Evolutionary conservation across 495 filamentous ascomycete species (phyloP).

Genomic region (Cercophora newfieldiana): DNA sequence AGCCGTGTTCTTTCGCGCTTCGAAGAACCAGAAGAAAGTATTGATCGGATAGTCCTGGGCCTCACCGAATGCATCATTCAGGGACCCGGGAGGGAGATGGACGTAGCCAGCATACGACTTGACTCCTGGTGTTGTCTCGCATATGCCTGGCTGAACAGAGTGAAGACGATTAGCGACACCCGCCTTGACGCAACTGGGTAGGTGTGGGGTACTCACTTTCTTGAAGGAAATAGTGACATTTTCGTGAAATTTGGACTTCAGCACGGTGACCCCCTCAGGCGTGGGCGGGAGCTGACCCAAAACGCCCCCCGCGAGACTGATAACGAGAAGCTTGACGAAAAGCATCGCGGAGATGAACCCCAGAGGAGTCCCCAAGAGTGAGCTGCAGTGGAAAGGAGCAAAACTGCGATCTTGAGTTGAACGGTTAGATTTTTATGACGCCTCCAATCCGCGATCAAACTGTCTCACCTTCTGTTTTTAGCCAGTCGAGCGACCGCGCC

Average conservation of each 20-base stretch:
- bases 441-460: too few relatives aligned
- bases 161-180: neutral
- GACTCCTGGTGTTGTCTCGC: constrained; percentile 53
- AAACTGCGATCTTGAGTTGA: too few relatives aligned
- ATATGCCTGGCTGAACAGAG: constrained; percentile 42
- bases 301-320: too few relatives aligned
- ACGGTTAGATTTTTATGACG: too few relatives aligned
- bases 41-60: constrained; percentile 21
- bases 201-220: constrained; percentile 41
- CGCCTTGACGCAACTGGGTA: neutral
- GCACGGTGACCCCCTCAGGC: constrained; percentile 48
- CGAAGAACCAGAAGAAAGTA: constrained; percentile 57
- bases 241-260: constrained; percentile 57
- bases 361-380: too few relatives aligned
- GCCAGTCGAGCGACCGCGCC: too few relatives aligned
- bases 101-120: constrained; percentile 59
- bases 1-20: constrained; percentile 56
- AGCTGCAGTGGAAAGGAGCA: too few relatives aligned
- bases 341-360: too few relatives aligned
- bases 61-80: constrained; percentile 13
- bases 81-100: constrained; percentile 36
- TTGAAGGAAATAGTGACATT: constrained; percentile 64
- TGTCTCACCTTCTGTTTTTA: too few relatives aligned
- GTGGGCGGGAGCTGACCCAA: constrained; percentile 29
- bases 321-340: too few relatives aligned